A percentile compares a stretch with the other conserved stretches of the same genome.
Evolutionary conservation across 2,329 filamentous ascomycete genomes (phyloP).

Genomic region (Ceratocystiopsis sp.): DNA sequence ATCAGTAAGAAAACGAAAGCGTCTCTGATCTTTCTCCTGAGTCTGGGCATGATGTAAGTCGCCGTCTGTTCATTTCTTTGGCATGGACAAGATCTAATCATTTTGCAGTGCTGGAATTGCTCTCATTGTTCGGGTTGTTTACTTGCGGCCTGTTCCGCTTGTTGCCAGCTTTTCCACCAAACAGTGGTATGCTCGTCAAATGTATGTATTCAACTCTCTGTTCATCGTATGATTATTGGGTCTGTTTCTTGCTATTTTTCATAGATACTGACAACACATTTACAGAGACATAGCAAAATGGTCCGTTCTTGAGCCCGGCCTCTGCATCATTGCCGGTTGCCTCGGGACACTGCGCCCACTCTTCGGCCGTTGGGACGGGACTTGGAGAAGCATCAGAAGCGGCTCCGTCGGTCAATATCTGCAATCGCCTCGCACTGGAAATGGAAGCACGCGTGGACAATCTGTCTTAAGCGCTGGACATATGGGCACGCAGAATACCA

Average conservation of each 20-base stretch:
- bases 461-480: no score
- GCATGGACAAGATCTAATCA: neutral
- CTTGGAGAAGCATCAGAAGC: neutral
- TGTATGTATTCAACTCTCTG: no score
- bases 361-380: constrained; percentile 3
- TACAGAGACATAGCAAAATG: constrained; percentile 21
- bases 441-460: no score
- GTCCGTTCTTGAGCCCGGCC: constrained; percentile 20
- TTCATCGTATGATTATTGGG: no score
- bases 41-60: constrained; percentile 31
- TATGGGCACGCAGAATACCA: no score
- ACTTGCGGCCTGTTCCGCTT: constrained; percentile 14
- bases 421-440: no score
- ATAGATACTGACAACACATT: neutral
- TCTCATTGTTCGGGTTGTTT: constrained; percentile 21
- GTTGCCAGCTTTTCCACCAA: constrained; percentile 10
- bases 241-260: no score
- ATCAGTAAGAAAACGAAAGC: constrained; percentile 29
- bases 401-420: neutral
- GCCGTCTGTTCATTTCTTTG: neutral
- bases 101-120: constrained; percentile 21
- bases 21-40: constrained; percentile 27
- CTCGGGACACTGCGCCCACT: constrained; percentile 14
- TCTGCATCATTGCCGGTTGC: constrained; percentile 21
- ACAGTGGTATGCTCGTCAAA: no score